phyloP scores from a whole-genome alignment of 306 rosid species.

The Lathyrus sativus region DNA sequence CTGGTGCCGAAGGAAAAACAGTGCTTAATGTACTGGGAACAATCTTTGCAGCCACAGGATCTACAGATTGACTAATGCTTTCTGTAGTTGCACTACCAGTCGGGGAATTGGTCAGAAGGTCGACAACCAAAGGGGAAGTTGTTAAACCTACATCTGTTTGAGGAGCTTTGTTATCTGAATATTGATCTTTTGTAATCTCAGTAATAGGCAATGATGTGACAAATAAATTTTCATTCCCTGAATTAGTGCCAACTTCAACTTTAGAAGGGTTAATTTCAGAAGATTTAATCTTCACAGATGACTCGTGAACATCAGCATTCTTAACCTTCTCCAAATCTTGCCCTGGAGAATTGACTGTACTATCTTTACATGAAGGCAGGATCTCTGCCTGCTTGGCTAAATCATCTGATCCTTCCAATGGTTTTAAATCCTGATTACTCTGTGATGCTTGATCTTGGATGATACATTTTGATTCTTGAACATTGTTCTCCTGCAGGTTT shows the following conservation, averaged over 20 bases:
- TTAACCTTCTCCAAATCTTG: constrained; percentile 49
- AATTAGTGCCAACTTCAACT: constrained; percentile 38
- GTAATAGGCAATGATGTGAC: constrained; percentile 39
- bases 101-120: constrained; percentile 47
- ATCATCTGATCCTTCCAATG: constrained; percentile 44
- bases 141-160: constrained; percentile 43
- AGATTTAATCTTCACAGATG: constrained; percentile 44
- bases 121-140: constrained; percentile 42
- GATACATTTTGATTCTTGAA: constrained; percentile 41
- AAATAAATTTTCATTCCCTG: constrained; percentile 38
- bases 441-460: constrained; percentile 51
- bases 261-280: constrained; percentile 42
- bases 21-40: constrained; percentile 43
- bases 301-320: constrained; percentile 40
- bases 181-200: constrained; percentile 47
- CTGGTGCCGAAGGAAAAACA: constrained; percentile 44
- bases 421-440: constrained; percentile 45
- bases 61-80: constrained; percentile 32
- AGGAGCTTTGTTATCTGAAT: constrained; percentile 42
- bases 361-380: constrained; percentile 47
- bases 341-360: constrained; percentile 44
- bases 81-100: constrained; percentile 43
- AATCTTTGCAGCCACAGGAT: constrained; percentile 46
- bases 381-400: constrained; percentile 47
- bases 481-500: constrained; percentile 45